phyloP scores from a whole-genome alignment of 2,329 filamentous ascomycete species.

The Pseudogymnoascus sp. region DNA sequence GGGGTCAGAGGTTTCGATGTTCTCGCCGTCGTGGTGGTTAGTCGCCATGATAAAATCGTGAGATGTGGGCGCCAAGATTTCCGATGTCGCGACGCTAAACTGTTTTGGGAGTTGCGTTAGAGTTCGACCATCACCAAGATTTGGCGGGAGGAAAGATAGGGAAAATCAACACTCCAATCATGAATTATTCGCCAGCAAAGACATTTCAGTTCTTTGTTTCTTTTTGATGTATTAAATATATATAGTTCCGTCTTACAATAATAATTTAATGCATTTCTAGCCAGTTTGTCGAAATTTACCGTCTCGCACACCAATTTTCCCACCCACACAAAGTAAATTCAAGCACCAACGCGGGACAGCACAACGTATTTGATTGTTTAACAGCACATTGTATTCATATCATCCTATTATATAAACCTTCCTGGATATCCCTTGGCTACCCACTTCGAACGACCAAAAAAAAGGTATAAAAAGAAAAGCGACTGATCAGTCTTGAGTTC shows the following conservation, averaged over 20 bases:
- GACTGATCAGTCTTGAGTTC: neutral
- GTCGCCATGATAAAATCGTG: neutral
- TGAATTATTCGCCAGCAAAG: neutral
- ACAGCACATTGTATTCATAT: neutral
- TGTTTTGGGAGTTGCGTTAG: neutral
- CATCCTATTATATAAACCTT: neutral
- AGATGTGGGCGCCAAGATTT: neutral
- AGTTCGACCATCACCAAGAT: neutral
- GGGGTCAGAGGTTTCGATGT: neutral
- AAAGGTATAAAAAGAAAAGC: neutral
- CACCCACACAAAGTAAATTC: neutral
- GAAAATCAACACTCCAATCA: neutral
- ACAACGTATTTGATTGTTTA: neutral
- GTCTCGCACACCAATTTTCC: neutral
- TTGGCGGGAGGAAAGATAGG: neutral
- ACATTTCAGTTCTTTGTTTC: neutral
- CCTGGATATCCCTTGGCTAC: neutral
- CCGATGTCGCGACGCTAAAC: neutral
- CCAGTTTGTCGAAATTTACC: neutral
- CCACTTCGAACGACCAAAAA: neutral
- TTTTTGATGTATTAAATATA: neutral
- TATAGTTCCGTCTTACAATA: neutral
- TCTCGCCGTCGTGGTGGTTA: neutral
- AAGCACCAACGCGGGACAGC: neutral
- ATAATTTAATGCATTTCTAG: neutral